Conservation (phyloP, 192 early-diverging fungal genomes). For the Gonapodya sp. region DNA sequence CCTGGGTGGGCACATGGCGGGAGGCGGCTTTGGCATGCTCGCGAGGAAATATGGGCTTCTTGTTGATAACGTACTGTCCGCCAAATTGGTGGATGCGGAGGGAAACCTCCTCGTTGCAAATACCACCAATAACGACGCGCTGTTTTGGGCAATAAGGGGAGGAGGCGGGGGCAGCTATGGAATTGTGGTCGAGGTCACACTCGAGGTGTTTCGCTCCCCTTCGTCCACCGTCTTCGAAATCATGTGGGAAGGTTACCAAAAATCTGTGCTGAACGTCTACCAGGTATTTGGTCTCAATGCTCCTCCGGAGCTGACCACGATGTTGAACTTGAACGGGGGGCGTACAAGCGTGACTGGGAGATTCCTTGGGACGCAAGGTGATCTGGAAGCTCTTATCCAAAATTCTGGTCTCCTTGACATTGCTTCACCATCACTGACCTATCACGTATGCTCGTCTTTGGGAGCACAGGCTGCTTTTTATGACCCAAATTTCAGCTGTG, state of each 20-base stretch:
- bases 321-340: not conserved
- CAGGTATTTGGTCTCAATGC: not conserved
- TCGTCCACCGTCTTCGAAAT: not conserved
- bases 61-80: slow-evolving; percentile 35
- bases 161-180: slow-evolving; percentile 43
- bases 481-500: not conserved
- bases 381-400: not conserved
- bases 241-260: not conserved
- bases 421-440: not conserved
- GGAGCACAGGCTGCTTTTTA: not conserved
- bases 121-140: slow-evolving; percentile 29
- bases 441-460: not conserved
- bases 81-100: slow-evolving; percentile 33
- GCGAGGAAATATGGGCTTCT: slow-evolving; percentile 40
- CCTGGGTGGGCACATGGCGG: slow-evolving; percentile 43
- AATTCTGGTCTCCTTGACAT: not conserved
- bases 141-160: slow-evolving; percentile 57
- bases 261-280: not conserved
- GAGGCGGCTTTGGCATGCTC: slow-evolving; percentile 44
- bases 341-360: not conserved
- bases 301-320: not conserved
- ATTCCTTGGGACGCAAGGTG: not conserved
- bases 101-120: slow-evolving; percentile 33
- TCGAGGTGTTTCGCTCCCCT: slow-evolving; percentile 7
- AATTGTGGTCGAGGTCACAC: slow-evolving; percentile 30